These are phyloP conservation scores for Zygoascus ofunaensis DNA, from an alignment of 805 yeast species.

Conservation along the genomic window DNA sequence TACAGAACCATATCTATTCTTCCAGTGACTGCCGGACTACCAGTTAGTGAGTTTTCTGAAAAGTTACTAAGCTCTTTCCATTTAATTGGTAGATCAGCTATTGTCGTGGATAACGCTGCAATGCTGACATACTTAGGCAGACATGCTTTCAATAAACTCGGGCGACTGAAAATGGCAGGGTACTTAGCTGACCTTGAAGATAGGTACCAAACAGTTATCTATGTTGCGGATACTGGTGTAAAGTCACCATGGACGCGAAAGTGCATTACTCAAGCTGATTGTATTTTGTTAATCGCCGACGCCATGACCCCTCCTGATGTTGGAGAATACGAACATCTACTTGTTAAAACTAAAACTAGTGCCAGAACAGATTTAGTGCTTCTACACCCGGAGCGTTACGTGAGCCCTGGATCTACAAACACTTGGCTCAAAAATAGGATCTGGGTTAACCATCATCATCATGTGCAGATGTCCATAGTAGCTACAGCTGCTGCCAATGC, in stretches of 20 bases:
- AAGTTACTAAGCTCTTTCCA: conserved; percentile 62
- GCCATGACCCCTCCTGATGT: conserved; percentile 61
- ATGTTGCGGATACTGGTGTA: conserved; percentile 77
- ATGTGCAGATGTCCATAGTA: conserved; percentile 52
- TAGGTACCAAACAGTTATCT: conserved; percentile 75
- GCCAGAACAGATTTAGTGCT: conserved; percentile 83
- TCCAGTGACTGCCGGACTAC: conserved; percentile 74
- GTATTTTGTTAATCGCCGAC: conserved; percentile 81
- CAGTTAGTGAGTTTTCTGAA: conserved; percentile 77
- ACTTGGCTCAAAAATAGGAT: conserved; percentile 75
- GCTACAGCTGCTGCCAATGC: conserved; percentile 9
- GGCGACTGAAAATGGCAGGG: conserved; percentile 78
- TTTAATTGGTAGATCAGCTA: conserved; percentile 61
- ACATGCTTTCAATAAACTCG: conserved; percentile 85
- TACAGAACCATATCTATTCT: conserved; percentile 78
- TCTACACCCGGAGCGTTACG: conserved; percentile 73
- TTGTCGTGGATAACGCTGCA: conserved; percentile 75
- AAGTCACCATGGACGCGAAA: conserved; percentile 85
- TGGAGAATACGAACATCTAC: conserved; percentile 77
- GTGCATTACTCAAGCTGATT: conserved; percentile 91
- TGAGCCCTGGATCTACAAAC: conserved; percentile 76
- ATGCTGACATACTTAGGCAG: conserved; percentile 74
- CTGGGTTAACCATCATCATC: conserved; percentile 94
- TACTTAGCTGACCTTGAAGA: conserved; percentile 89
- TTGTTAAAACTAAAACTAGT: conserved; percentile 67